Evolutionary conservation across 345 rosid species (phyloP), one percentile per base, ranked within the genome.

Genomic region (Camelina sativa): DNA sequence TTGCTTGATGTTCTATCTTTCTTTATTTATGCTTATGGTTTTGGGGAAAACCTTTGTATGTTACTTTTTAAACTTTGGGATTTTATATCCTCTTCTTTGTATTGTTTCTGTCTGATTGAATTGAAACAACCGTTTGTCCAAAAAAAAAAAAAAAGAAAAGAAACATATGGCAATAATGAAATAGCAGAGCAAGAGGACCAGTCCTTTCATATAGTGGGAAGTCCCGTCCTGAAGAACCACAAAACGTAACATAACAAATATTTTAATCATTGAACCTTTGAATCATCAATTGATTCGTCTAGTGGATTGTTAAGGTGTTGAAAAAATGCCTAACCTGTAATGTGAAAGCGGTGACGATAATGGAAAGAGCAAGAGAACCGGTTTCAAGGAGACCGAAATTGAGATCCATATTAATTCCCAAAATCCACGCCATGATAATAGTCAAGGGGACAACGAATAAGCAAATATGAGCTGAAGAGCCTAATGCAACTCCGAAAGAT

Each of bases 121-220:
- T n/a, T n/a, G n/a, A n/a, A n/a, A n/a, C n/a, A n/a, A n/a, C n/a
- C n/a, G n/a, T n/a, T n/a, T n/a, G n/a, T n/a, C n/a, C n/a, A n/a
- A n/a, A n/a, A n/a, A n/a, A n/a, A n/a, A n/a, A n/a, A n/a, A n/a
- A n/a, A n/a, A n/a, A n/a, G n/a, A n/a, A n/a, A 88, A 90, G 76
- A 90, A 94, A 81, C 97, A 90, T 0, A 89, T 89, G 50, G 88
- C 89, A 30, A 94, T 94, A 25, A 88, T 86, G 41, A 88, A 38
- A 80, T 94, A 94, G 83, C 92, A 88, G 4, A 94, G 93, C 82
- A 85, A 88, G 51, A 94, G 95, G 66, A 87, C 70, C 59, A 84
- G 37, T 80, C 98, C 98, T 82, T 94, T 91, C 91, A 94, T 71
- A 84, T 94, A 91, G 64, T 94, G 96, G 7, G 97, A 94, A 58